Evolutionary conservation across 768 basidiomycete genomes (phyloP).

Genomic region (Daedaleopsis nitida): DNA sequence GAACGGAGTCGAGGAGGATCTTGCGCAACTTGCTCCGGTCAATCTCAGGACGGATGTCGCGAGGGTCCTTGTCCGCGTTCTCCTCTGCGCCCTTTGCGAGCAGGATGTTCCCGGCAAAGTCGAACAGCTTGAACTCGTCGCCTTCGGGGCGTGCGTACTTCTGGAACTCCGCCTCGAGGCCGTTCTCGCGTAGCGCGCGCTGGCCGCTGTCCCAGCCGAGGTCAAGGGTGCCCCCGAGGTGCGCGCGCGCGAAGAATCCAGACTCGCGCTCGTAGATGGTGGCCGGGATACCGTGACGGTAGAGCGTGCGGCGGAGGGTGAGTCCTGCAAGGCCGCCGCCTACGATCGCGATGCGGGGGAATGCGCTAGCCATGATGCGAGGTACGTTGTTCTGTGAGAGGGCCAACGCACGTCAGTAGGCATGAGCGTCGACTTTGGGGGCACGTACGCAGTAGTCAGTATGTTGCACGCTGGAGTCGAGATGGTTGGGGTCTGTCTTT

Average conservation of each 20-base stretch:
- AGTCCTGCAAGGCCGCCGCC: constrained; percentile 7
- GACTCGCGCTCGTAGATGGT: constrained; percentile 3
- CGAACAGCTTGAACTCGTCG: background rate
- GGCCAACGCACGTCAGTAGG: too few relatives aligned
- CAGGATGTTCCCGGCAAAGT: background rate
- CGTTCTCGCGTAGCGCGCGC: constrained; percentile 1
- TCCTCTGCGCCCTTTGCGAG: background rate
- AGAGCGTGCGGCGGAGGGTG: background rate
- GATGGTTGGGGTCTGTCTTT: too few relatives aligned
- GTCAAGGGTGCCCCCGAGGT: background rate
- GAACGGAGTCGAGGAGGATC: constrained; percentile 1
- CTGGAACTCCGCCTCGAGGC: background rate
- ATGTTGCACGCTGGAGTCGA: too few relatives aligned
- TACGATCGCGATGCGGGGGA: constrained; percentile 2
- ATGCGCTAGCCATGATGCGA: background rate
- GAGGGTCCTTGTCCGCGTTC: background rate
- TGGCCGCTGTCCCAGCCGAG: background rate
- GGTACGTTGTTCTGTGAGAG: too few relatives aligned
- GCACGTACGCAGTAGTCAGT: too few relatives aligned
- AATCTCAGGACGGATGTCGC: background rate
- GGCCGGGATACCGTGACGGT: background rate
- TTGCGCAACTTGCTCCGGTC: background rate
- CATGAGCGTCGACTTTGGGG: too few relatives aligned
- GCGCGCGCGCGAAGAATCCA: background rate
- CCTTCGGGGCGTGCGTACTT: background rate